Evolutionary conservation across 2,329 filamentous ascomycete species (phyloP), one percentile per base, ranked within the genome.

Genomic region (Chaetomium olivaceum): DNA sequence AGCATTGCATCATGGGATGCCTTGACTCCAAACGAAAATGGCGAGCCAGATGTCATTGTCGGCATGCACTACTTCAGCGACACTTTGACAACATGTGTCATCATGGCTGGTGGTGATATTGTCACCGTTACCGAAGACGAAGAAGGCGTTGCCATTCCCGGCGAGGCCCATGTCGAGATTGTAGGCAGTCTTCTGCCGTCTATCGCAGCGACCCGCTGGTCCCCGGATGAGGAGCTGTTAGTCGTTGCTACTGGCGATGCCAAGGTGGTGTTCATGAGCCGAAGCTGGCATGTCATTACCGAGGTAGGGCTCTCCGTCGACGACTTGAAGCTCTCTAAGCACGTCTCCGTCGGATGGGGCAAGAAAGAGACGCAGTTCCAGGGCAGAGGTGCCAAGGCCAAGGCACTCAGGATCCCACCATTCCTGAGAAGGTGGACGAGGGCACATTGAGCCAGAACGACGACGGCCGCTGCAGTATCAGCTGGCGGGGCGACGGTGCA

Each of bases 281-380:
- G 93, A 68, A 88, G 89, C 29, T 96, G 98, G 70, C 94, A 98
- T 71, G 89, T 89, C 64, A 87, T 96, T 51, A 87, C 90, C 39
- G 91, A 93, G 77, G 84, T 91, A 61, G 80, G 83, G 39, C 87
- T 98, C 76, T 87, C 85, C 0, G 76, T 82, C 0, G 91, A 93
- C 54, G 94, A 96, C 77, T 85, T 96, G 69, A 90, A 90, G 72
- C 87, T 88, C n/a, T 98, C 91, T 29, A 95, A 90, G 76, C 93
- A 97, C 80, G 95, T 97, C 64, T 96, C 93, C 23, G 94, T 99
- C 25, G 95, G 95, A 58, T 99, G 95, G 95, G 95, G 95, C 66
- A 98, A 98, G 81, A 92, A 91, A 75, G 95, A 99, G 79, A 99
- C 95, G 0, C 95, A 99, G 76, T 99, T 99, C 77, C 91, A 97